Evolutionary conservation across 768 basidiomycete species (phyloP), one percentile per base, ranked within the genome.

Genomic region (Tricholoma terreum): DNA sequence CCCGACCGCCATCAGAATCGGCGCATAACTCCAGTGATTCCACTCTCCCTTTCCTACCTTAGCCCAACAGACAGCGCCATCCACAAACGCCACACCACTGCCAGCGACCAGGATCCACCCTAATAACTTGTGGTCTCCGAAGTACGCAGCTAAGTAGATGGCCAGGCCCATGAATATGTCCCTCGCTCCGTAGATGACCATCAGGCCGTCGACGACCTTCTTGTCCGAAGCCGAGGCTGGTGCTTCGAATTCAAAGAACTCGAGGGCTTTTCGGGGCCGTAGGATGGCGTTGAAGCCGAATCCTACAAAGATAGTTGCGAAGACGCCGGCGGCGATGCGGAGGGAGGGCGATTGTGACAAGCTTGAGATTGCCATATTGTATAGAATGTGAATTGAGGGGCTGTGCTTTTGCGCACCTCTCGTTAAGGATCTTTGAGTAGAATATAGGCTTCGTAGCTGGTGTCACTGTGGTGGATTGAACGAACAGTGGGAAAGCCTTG

Each of bases 141-240:
- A 57, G 50, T 45, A 60, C 17, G 59, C 56, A 5, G 42, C 56
- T 24, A 56, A 22, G 52, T 57, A 54, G 22, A 60, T 60, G 15
- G 58, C 58, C 15, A 60, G 24, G 49, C 58, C 58, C 58, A 60
- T 60, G 49, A 60, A 60, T 22, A 60, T 52, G 58, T 60, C 58
- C 40, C 58, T 50, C 17, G 36, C 58, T 31, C 58, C 58, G 33
- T 60, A 60, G 35, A 57, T 24, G 6, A 46, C 55, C 58, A 60
- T 56, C 27, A 60, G 59, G 50, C 56, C 46, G 50, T 60, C 59
- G 50, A 60, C 59, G 17, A 57, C 17, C 19, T 57, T 52, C 22
- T 56, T 1, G 34, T 57, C 56, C 15, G 52, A 30, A 21, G 27
- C 48, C 30, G 38, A 21, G 31, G 50, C 50, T 31, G 56, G 56